phyloP scores from a whole-genome alignment of 495 filamentous ascomycete species.

The Arthonia radiata region DNA sequence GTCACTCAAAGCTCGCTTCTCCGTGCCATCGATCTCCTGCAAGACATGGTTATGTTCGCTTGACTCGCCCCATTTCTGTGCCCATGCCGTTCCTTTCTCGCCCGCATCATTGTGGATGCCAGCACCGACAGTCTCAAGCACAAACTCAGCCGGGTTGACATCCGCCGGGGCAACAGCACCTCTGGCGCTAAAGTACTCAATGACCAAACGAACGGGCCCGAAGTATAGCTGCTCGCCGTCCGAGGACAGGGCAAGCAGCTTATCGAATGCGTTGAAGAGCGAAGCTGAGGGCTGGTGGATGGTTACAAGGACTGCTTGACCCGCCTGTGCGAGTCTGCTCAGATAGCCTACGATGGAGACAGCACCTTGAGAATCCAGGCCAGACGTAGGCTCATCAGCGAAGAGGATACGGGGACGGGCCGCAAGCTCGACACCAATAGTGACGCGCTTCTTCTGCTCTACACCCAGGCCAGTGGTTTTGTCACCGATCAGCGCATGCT shows the following conservation, averaged over 20 bases:
- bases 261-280: constrained; percentile 25
- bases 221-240: constrained; percentile 31
- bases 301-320: constrained; percentile 5
- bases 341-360: constrained; percentile 5
- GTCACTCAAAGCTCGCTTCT: constrained; percentile 3
- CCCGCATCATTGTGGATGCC: no score
- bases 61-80: constrained; percentile 21
- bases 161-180: constrained; percentile 22
- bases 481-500: constrained; percentile 17
- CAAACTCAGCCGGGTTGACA: constrained; percentile 33
- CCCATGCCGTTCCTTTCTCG: constrained; percentile 19
- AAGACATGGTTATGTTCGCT: no score
- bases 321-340: constrained; percentile 7
- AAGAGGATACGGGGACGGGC: neutral
- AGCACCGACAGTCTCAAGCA: constrained; percentile 25
- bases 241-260: constrained; percentile 24
- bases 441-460: neutral
- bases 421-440: neutral
- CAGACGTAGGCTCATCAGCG: neutral
- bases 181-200: constrained; percentile 25
- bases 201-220: constrained; percentile 17
- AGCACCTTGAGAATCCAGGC: neutral
- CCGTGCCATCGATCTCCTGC: constrained; percentile 8
- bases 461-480: constrained; percentile 2
- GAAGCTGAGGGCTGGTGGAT: constrained; percentile 12